These are phyloP conservation scores for Diaporthe citrichinensis DNA, from an alignment of 2,329 filamentous ascomycete genomes.

Conservation along the genomic window DNA sequence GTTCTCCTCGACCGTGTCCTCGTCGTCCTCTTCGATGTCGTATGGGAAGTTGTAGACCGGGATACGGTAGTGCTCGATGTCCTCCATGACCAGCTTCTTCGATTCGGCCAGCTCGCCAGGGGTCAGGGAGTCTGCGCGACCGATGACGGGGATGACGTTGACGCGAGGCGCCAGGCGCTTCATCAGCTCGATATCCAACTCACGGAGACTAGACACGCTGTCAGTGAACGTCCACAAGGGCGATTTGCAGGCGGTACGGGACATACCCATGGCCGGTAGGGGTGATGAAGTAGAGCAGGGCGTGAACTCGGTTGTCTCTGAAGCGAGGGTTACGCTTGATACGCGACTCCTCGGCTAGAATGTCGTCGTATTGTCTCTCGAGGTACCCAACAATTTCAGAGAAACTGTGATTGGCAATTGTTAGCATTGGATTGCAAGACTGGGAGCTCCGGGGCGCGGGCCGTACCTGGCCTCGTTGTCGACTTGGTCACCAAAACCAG, in stretches of 20 bases:
- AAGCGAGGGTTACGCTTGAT: conserved; percentile 99
- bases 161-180: conserved; percentile 97
- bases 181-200: conserved; percentile 99
- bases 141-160: conserved; percentile 99
- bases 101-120: conserved; percentile 97
- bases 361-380: conserved; percentile 99
- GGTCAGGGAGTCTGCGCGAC: conserved; percentile 97
- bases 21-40: conserved; percentile 99
- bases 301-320: conserved; percentile 98
- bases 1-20: conserved; percentile 99
- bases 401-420: conserved; percentile 72
- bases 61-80: conserved; percentile 99
- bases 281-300: conserved; percentile 99
- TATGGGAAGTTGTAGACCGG: conserved; percentile 99
- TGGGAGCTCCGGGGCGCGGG: not conserved
- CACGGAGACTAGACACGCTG: conserved; percentile 80
- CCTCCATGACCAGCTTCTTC: conserved; percentile 99
- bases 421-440: not conserved
- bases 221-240: conserved; percentile 19
- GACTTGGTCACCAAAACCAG: conserved; percentile 98
- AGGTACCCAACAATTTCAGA: conserved; percentile 98
- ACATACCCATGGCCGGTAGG: conserved; percentile 93
- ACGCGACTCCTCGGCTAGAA: conserved; percentile 98
- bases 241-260: conserved; percentile 19
- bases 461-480: conserved; percentile 96